phyloP scores from a whole-genome alignment of 2,329 filamentous ascomycete species.

The Aspergillus quadricinctus region DNA sequence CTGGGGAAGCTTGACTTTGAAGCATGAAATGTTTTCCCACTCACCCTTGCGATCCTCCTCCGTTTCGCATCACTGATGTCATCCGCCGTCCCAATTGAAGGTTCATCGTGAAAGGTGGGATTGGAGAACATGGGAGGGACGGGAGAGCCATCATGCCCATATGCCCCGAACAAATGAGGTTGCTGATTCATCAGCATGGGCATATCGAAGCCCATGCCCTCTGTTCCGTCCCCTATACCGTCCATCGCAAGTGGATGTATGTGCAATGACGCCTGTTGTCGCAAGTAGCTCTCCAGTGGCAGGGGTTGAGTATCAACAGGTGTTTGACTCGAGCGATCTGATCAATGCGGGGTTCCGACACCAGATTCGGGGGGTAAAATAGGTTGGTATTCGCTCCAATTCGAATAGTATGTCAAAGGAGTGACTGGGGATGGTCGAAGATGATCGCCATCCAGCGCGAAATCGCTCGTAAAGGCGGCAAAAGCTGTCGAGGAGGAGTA shows the following conservation, averaged over 20 bases:
- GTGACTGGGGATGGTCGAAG: constrained; percentile 12
- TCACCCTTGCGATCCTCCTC: constrained; percentile 79
- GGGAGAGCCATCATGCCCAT: constrained; percentile 57
- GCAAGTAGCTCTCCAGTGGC: constrained; percentile 6
- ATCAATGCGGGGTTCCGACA: constrained; percentile 16
- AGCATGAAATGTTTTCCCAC: constrained; percentile 22
- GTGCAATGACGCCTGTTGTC: neutral
- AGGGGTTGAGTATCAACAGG: constrained; percentile 15
- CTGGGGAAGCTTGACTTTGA: neutral
- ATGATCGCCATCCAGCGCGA: constrained; percentile 2
- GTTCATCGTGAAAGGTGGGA: constrained; percentile 41
- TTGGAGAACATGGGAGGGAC: constrained; percentile 48
- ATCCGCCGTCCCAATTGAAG: constrained; percentile 41
- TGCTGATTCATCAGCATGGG: constrained; percentile 58
- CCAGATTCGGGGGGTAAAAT: neutral
- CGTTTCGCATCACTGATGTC: constrained; percentile 77
- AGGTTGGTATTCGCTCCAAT: neutral
- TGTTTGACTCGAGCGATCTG: constrained; percentile 8
- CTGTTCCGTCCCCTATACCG: constrained; percentile 32
- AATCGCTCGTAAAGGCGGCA: neutral
- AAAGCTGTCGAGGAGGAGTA: neutral
- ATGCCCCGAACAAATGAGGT: constrained; percentile 65
- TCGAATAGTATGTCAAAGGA: constrained; percentile 4
- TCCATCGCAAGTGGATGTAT: constrained; percentile 25
- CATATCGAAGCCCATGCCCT: constrained; percentile 41